Base-by-base conservation (phyloP, 2,329 filamentous ascomycete genomes). In the Aureobasidium sp. region DNA sequence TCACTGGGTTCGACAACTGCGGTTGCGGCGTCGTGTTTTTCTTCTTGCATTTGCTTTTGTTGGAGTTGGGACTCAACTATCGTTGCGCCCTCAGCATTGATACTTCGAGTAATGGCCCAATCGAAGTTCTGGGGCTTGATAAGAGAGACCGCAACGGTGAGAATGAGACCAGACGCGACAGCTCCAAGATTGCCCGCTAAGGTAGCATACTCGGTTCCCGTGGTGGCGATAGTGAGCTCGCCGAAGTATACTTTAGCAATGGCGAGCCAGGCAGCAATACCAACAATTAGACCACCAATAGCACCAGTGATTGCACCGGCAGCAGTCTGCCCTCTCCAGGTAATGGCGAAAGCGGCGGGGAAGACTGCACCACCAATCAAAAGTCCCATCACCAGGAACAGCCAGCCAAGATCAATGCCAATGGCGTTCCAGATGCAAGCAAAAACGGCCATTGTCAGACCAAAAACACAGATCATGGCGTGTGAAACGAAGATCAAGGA, bases 341-440 rank as follows among this genome's bases (percentile, higher is more conserved):
- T 69, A 36, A 77, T 72, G 4, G 73, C 64, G 32, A 76, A 63
- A 12, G 62, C 62, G 9, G 56, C 62, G 12, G 62, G 62, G 53
- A 79, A 75, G 7, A 78, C 74, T 1, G 75, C 76, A 7, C 74
- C 74, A 6, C 75, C 74, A 8, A 79, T 77, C 0, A 77, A 68
- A 15, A 78, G 69, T 32, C 74, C 76, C 68, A 78, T 74, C 20
- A 76, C 71, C 9, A 75, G 63, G 67, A 72, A 74, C 4, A 77
- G 69, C 73, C 74, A 77, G 5, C 74, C 74, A 26, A 77, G 70
- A 47, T 74, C 74, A n/a, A 77, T 70, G 23, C 72, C 73, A 7
- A 72, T 70, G 32, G 68, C 67, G 17, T 74, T 73, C 72, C 72
- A 73, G 53, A 74, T 73, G 17, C 62, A 63, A 27, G 62, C 62